These are phyloP conservation scores for Mortierella sp. DNA, from an alignment of 371 early-diverging fungal genomes.

Conservation along the genomic window DNA sequence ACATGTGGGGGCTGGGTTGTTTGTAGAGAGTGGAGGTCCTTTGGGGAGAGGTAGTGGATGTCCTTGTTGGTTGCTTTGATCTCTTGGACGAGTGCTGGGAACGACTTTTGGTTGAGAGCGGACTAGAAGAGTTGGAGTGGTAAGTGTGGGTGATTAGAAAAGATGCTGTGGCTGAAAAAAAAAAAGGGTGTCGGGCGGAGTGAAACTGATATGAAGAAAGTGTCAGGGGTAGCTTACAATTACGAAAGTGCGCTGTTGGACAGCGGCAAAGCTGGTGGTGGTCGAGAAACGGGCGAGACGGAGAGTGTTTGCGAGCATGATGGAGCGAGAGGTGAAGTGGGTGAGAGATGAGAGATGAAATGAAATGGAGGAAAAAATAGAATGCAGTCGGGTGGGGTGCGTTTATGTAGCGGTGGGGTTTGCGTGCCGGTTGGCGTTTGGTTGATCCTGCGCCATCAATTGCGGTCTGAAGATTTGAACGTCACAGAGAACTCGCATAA, in stretches of 20 bases:
- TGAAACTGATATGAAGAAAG: background rate
- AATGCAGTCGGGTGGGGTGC: background rate
- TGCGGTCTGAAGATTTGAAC: background rate
- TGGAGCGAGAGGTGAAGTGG: background rate
- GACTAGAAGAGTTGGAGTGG: conserved; percentile 17
- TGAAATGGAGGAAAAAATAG: background rate
- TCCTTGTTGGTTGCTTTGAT: conserved; percentile 52
- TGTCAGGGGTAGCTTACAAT: conserved; percentile 4
- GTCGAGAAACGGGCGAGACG: conserved; percentile 16
- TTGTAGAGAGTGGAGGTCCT: conserved; percentile 44
- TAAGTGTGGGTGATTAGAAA: background rate
- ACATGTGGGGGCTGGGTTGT: conserved; percentile 33
- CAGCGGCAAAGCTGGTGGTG: background rate
- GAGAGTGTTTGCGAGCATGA: conserved; percentile 10
- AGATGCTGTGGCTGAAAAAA: too few relatives aligned
- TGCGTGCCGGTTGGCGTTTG: background rate
- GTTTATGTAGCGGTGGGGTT: background rate
- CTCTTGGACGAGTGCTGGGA: conserved; percentile 50
- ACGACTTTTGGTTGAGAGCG: conserved; percentile 39
- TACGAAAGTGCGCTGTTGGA: conserved; percentile 30
- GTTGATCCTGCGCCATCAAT: background rate
- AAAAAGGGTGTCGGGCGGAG: background rate
- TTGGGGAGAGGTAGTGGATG: conserved; percentile 54
- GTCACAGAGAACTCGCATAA: background rate
- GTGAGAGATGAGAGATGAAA: background rate